Conservation (phyloP, 2,329 filamentous ascomycete species). For the Geoglossum cookeanum region DNA sequence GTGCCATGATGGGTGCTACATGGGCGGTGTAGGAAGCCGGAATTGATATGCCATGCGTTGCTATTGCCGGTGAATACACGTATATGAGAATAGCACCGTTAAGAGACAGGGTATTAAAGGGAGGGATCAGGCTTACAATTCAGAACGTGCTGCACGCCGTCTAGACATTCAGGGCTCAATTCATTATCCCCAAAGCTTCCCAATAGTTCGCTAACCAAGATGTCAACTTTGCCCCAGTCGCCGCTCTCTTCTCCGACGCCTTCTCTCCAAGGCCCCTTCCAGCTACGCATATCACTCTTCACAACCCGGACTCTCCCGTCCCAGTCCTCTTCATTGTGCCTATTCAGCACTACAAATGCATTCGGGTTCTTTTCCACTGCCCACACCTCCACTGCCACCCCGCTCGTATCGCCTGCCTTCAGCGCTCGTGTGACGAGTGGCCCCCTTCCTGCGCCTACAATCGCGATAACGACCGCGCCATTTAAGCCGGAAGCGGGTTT, state of each 20-base stretch:
- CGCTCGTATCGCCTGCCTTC: constrained; percentile 55
- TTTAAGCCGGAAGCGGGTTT: constrained; percentile 56
- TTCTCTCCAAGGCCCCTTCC: constrained; percentile 53
- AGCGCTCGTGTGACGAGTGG: constrained; percentile 79
- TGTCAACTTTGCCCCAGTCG: constrained; percentile 56
- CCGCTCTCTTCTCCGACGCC: constrained; percentile 24
- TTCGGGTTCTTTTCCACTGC: constrained; percentile 97
- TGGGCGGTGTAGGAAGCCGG: constrained; percentile 87
- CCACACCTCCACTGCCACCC: constrained; percentile 68
- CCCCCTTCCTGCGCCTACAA: constrained; percentile 82
- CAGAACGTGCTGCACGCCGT: constrained; percentile 87
- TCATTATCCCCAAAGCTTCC: constrained; percentile 96
- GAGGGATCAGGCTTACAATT: constrained; percentile 20
- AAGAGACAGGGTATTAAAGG: background rate
- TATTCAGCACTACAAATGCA: constrained; percentile 78
- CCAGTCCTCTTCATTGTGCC: constrained; percentile 75
- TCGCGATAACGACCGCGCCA: constrained; percentile 64
- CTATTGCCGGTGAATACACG: constrained; percentile 8
- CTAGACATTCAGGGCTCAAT: constrained; percentile 85
- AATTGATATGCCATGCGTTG: constrained; percentile 75
- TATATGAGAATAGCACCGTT: constrained; percentile 15
- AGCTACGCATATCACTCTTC: constrained; percentile 92
- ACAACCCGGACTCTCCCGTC: constrained; percentile 62
- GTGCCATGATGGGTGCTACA: constrained; percentile 76
- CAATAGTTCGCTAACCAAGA: constrained; percentile 81